Evolutionary conservation across 208 protist species (phyloP), one percentile per base, ranked within the genome.

Genomic region (Phytomonas sp.): DNA sequence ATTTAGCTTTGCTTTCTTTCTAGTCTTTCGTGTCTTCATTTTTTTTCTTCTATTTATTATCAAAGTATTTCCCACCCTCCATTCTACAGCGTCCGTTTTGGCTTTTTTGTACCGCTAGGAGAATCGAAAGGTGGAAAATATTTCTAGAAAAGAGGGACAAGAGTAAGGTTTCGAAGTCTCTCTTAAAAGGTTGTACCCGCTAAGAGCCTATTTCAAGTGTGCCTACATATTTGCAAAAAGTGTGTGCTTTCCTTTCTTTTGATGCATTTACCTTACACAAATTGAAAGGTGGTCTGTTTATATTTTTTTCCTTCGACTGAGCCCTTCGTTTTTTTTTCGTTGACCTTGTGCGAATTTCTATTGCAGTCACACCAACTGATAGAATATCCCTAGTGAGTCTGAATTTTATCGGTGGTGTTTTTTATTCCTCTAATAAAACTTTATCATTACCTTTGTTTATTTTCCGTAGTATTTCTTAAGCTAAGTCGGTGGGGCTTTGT

Each of bases 31-130:
- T 37, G 31, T 23, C 11, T 63, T 33, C 15, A 9, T 63, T 61
- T 61, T 61, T 15, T 9, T 63, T 13, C 28, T 64, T 71, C 8
- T 60, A 31, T 71, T 15, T 67, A 53, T 71, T 29, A 31, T 67
- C n/a, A 28, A 61, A 23, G 30, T 32, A 51, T 65, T 20, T 67
- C 1, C 56, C 30, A 71, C 40, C n/a, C 23, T 73, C 28, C 17
- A 64, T 20, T 15, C 65, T 20, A 20, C 11, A 1, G 40, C 15
- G 11, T 20, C 11, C 40, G 15, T 8, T 46, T 46, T 9, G 40
- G 1, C 13, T 46, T 17, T 46, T 20, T 23, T 17, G 40, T 46
- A 20, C 4, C 13, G 40, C 40, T 20, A 46, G 15, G 15, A 3
- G 40, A 17, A 46, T 46, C 40, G 11, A 46, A 46, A 46, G 40